Evolutionary conservation across 139 green algal genomes (phyloP), one percentile per base, ranked within the genome.

Genomic region (Raphidocelis subcapitata): DNA sequence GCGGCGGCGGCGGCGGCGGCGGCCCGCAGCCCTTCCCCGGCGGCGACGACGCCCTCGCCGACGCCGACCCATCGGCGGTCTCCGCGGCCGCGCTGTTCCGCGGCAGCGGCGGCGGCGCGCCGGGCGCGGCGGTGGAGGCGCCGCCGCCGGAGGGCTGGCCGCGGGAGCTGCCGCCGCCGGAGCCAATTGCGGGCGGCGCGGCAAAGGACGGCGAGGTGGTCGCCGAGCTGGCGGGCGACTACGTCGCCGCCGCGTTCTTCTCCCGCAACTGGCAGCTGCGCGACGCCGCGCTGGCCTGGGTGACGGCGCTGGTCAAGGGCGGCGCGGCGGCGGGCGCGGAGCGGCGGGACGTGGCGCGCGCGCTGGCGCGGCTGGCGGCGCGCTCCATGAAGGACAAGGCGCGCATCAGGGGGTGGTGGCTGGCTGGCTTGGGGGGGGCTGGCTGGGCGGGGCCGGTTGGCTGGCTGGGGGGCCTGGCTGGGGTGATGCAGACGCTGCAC

Each of bases 241-340:
- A 92, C 74, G 68, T 87, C 3, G 87, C 84, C 14, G 80, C 83
- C 15, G 87, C 84, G 44, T 70, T 90, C 35, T 94, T 85, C 84
- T 88, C 76, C 68, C 86, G 87, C 35, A 90, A 86, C 65, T 97
- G 92, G 93, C 87, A 97, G 83, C 87, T 97, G 66, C 74, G 93
- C 2, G 92, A 97, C n/a, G 92, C 89, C 4, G 90, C 85, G 1
- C 59, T 92, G 56, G 41, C 61, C 41, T 71, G 79, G 49, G 56
- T 87, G 47, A 59, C 63, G 75, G 24, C 65, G 29, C 26, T 87
- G 51, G 46, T 82, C 2, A n/a, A 18, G 3, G 46, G 75, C 35
- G 62, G 72, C 59, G 59, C 29, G 65, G 65, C 75, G n/a, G 51
- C 36, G 0, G 60, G 60, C 16, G 62, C n/a, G n/a, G 72, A 78